Base-by-base conservation (phyloP, 1,284 basidiomycete species). In the Tilletia setariae region DNA sequence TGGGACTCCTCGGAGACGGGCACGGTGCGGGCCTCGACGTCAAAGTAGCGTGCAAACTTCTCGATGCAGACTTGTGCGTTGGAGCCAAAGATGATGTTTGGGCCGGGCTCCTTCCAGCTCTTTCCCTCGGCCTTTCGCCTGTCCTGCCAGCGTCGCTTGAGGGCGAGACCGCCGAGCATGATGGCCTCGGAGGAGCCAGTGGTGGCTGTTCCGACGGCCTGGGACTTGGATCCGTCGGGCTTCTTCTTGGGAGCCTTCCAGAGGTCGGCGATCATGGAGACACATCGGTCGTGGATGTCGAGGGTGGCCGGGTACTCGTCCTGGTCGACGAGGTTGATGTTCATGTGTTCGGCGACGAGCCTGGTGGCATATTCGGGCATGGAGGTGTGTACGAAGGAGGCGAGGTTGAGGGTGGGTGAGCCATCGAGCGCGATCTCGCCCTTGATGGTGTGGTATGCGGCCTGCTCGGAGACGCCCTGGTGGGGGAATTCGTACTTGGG, bases 111-210 rank as follows among this genome's bases (percentile, higher is more conserved):
- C 64, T 78, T 76, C 70, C 75, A 77, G 23, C 65, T 67, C 68
- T 82, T 82, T 47, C 94, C 94, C 0, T 88, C 88, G 0, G 88
- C 90, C 84, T 93, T 94, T 83, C 90, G 90, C 80, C 88, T 89
- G 72, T 89, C 89, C 83, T 97, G 94, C 94, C 94, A 97, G 63
- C 89, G 87, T 78, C 90, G 91, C 85, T 98, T 98, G 89, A 97
- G 91, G 19, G 94, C 92, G 23, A 98, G 87, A 56, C 93, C 94
- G 19, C 92, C 94, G 7, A 96, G 90, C 84, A 94, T 92, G 77
- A 94, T 82, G 2, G 84, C 94, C 83, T 96, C 93, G 1, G 92
- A 94, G 0, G 91, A 93, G 7, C 94, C 94, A 0, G 94, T 95
- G 1, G 94, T 96, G 0, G 94, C 93, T 0, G 94, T 95, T 7